Evolutionary conservation across 257 asterid genomes (phyloP).

Genomic region (Solanum corneliomulleri): DNA sequence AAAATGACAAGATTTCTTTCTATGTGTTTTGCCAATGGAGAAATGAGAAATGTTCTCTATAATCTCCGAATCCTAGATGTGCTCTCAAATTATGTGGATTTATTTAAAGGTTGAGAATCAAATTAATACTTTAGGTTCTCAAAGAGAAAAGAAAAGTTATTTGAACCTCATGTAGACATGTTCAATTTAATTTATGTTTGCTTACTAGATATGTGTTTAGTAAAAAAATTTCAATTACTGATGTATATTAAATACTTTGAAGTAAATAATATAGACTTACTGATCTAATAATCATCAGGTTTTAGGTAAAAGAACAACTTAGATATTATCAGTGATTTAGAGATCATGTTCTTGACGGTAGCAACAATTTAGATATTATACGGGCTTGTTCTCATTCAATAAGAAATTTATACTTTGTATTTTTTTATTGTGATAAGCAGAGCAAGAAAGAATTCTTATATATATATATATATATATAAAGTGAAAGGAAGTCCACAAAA

Average conservation of each 20-base stretch:
- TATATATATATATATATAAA: too few relatives aligned
- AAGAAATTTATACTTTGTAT: neutral
- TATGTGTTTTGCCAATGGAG: too few relatives aligned
- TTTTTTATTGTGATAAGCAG: too few relatives aligned
- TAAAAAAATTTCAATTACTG: neutral
- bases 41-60: too few relatives aligned
- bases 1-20: too few relatives aligned
- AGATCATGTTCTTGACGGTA: slow-evolving; percentile 13
- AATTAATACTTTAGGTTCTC: too few relatives aligned
- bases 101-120: too few relatives aligned
- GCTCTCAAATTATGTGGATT: too few relatives aligned
- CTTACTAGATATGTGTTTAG: neutral
- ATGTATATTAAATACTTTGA: neutral
- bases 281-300: neutral
- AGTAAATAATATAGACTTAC: neutral
- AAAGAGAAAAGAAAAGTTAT: too few relatives aligned
- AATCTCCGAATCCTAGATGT: too few relatives aligned
- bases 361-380: neutral
- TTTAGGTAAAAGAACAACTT: slow-evolving; percentile 1
- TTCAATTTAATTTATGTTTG: neutral
- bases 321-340: slow-evolving; percentile 19
- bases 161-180: neutral
- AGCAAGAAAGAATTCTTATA: too few relatives aligned
- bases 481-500: too few relatives aligned
- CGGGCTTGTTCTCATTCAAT: neutral